A percentile compares a stretch with the other conserved stretches of the same genome.
These are phyloP conservation scores for Nepenthes mirabilis DNA, from an alignment of 148 eudicot genomes.

Conservation along the genomic window DNA sequence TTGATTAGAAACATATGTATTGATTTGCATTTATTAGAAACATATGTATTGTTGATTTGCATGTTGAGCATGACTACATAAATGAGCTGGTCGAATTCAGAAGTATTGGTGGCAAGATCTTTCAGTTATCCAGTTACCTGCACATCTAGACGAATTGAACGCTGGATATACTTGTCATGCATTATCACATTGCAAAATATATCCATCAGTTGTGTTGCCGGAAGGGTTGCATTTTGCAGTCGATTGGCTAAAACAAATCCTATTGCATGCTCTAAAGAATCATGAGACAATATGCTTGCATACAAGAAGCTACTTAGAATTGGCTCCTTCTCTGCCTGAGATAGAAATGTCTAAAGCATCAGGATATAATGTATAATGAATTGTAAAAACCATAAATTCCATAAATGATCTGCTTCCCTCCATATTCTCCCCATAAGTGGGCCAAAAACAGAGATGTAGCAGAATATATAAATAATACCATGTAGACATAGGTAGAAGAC, in stretches of 20 bases:
- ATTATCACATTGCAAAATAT: constrained; percentile 33
- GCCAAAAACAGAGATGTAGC: too few species aligned
- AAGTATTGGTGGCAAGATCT: not conserved
- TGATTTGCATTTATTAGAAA: not conserved
- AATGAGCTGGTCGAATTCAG: too few species aligned
- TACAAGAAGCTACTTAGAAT: constrained; percentile 52
- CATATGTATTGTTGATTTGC: too few species aligned
- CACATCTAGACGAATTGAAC: constrained; percentile 42
- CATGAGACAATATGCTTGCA: constrained; percentile 45
- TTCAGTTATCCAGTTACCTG: constrained; percentile 19
- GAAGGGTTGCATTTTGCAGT: constrained; percentile 37
- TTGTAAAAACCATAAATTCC: not conserved
- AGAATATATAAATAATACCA: too few species aligned
- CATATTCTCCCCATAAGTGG: too few species aligned
- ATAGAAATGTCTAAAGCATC: not conserved
- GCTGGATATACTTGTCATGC: constrained; percentile 28
- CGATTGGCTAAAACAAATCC: constrained; percentile 48
- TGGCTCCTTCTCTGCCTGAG: constrained; percentile 62
- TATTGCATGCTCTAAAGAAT: constrained; percentile 36
- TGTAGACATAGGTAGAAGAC: too few species aligned
- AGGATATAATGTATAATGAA: not conserved
- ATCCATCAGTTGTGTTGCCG: constrained; percentile 42
- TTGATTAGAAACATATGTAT: constrained; percentile 1
- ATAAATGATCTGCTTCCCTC: too few species aligned
- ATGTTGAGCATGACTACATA: too few species aligned